phyloP scores from a whole-genome alignment of 2,329 filamentous ascomycete species.

The Fusarium mangiferae region DNA sequence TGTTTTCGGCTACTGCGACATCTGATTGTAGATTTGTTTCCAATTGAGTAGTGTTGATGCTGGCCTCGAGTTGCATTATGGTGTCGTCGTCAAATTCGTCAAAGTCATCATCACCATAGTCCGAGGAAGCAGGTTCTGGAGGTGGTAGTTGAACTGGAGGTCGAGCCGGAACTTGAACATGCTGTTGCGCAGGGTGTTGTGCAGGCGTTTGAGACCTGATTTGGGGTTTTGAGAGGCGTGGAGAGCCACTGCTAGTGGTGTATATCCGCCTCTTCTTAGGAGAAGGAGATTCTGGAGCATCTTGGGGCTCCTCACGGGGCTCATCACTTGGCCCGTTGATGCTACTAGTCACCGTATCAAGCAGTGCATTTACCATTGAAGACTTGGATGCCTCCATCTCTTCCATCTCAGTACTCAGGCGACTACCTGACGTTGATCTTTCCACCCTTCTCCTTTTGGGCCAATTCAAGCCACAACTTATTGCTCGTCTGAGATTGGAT shows the following conservation, averaged over 20 bases:
- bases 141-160: background rate
- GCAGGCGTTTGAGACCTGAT: constrained; percentile 4
- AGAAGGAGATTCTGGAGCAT: constrained; percentile 55
- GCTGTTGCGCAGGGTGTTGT: background rate
- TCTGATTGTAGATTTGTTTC: constrained; percentile 21
- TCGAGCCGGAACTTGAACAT: background rate
- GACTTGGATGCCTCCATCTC: constrained; percentile 64
- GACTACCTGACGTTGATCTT: constrained; percentile 53
- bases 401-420: constrained; percentile 48
- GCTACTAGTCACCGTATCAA: constrained; percentile 71
- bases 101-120: constrained; percentile 67
- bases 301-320: constrained; percentile 41
- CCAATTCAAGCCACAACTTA: constrained; percentile 77
- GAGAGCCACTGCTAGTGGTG: constrained; percentile 38
- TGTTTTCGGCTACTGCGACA: background rate
- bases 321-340: constrained; percentile 56
- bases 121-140: constrained; percentile 48
- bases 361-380: constrained; percentile 68
- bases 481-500: constrained; percentile 66
- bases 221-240: constrained; percentile 29
- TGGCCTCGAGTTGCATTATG: constrained; percentile 64
- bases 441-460: constrained; percentile 75
- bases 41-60: constrained; percentile 47
- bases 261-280: constrained; percentile 52
- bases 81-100: constrained; percentile 71